These are phyloP conservation scores for Zhuliangozyma blackwelliae DNA, from an alignment of 1,139 yeast species.

Conservation along the genomic window DNA sequence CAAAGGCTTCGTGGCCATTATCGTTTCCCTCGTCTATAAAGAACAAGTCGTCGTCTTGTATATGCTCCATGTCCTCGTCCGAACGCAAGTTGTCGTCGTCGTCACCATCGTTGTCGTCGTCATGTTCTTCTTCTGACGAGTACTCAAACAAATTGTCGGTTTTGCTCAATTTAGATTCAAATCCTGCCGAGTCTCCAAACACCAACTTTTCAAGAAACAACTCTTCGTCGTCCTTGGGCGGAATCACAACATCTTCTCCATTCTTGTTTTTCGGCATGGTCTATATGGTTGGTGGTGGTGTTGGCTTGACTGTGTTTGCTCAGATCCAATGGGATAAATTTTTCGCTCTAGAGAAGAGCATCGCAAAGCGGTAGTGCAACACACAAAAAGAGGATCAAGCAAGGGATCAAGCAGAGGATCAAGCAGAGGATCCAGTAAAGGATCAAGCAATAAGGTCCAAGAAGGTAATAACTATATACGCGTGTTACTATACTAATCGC, in stretches of 20 bases:
- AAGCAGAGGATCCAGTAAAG: too few species aligned
- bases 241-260: constrained; percentile 34
- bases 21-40: constrained; percentile 57
- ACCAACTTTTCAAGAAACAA: constrained; percentile 73
- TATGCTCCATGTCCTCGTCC: constrained; percentile 28
- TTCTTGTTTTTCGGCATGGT: constrained; percentile 21
- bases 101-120: constrained; percentile 9
- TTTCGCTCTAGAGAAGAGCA: constrained; percentile 1
- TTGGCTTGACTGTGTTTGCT: not conserved
- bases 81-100: constrained; percentile 11
- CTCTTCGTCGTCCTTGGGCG: constrained; percentile 84
- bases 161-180: constrained; percentile 61
- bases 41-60: constrained; percentile 60
- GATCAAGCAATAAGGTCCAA: too few species aligned
- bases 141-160: constrained; percentile 53
- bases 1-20: constrained; percentile 28
- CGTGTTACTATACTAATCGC: too few species aligned
- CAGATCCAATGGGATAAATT: not conserved
- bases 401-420: too few species aligned
- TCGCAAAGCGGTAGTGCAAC: too few species aligned
- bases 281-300: not conserved
- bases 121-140: constrained; percentile 38
- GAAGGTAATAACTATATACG: too few species aligned
- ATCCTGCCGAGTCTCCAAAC: constrained; percentile 84
- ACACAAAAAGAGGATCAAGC: not conserved